A percentile compares a stretch with the other conserved stretches of the same genome.
phyloP scores from a whole-genome alignment of 2,329 filamentous ascomycete genomes.

The Ceratocystis variospora region DNA sequence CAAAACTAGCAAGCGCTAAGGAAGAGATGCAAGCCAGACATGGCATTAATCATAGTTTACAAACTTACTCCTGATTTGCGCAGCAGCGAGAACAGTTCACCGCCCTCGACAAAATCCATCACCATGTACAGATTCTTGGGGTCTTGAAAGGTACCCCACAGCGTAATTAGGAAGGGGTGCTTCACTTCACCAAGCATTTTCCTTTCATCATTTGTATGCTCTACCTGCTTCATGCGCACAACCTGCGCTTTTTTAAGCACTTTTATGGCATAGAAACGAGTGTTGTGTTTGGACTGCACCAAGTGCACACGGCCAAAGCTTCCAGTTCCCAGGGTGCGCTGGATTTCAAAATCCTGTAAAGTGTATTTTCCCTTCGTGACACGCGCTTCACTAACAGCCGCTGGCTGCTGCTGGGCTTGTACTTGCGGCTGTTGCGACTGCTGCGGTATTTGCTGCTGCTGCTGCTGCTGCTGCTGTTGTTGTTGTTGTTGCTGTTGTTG shows the following conservation, averaged over 20 bases:
- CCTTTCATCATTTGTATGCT: slow-evolving; percentile 97
- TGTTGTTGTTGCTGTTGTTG: slow-evolving; percentile 16
- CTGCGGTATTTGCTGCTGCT: slow-evolving; percentile 17
- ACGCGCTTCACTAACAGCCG: slow-evolving; percentile 32
- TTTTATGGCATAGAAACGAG: slow-evolving; percentile 96
- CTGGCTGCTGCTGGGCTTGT: slow-evolving; percentile 19
- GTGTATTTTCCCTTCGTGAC: slow-evolving; percentile 97
- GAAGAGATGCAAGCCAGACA: neutral
- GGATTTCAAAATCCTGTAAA: slow-evolving; percentile 74
- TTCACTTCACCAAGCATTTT: slow-evolving; percentile 94
- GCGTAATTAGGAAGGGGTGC: slow-evolving; percentile 91
- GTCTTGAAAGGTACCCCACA: slow-evolving; percentile 98
- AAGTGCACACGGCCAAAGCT: slow-evolving; percentile 94
- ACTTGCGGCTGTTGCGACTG: slow-evolving; percentile 24
- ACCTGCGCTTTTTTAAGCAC: slow-evolving; percentile 97
- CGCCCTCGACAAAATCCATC: slow-evolving; percentile 99
- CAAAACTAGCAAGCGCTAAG: slow-evolving; percentile 2
- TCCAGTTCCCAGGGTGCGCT: slow-evolving; percentile 85
- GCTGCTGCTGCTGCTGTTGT: slow-evolving; percentile 12
- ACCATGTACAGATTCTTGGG: slow-evolving; percentile 97
- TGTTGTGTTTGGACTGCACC: slow-evolving; percentile 95
- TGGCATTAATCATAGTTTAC: neutral
- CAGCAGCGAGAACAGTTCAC: slow-evolving; percentile 88
- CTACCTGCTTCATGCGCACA: slow-evolving; percentile 99
- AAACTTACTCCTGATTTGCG: slow-evolving; percentile 75